Evolutionary conservation across 176 grass and related monocot species (phyloP).

Genomic region (Bothriochloa decipiens): DNA sequence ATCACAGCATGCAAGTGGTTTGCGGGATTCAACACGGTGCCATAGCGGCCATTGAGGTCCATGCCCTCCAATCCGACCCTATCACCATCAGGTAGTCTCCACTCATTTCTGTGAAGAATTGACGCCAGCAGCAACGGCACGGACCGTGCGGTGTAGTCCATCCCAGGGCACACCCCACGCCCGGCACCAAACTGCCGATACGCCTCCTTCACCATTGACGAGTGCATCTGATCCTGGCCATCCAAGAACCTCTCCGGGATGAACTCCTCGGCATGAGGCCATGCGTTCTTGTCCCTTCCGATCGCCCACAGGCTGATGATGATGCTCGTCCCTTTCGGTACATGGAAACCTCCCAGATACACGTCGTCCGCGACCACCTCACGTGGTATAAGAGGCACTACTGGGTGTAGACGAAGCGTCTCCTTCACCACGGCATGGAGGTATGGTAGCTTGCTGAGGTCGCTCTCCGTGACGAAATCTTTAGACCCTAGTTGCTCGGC

Average conservation of each 20-base stretch:
- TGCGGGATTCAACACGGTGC: conserved; percentile 17
- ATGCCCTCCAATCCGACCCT: background rate
- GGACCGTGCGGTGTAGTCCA: background rate
- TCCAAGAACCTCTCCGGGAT: conserved; percentile 28
- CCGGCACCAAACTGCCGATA: conserved; percentile 18
- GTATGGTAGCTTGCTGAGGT: conserved; percentile 24
- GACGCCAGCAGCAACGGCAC: conserved; percentile 14
- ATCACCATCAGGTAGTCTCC: background rate
- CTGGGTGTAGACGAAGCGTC: conserved; percentile 21
- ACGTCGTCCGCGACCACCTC: conserved; percentile 9
- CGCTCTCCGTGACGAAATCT: background rate
- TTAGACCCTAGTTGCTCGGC: background rate
- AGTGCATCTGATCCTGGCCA: background rate
- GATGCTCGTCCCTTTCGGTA: background rate
- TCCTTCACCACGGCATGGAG: conserved; percentile 36
- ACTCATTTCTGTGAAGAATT: background rate
- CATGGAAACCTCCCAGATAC: background rate
- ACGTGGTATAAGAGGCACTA: conserved; percentile 20
- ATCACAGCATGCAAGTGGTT: background rate
- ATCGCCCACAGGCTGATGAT: conserved; percentile 44
- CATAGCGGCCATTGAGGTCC: conserved; percentile 1
- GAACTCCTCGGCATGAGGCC: background rate
- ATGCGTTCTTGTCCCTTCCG: background rate
- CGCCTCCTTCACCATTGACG: background rate
- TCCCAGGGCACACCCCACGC: conserved; percentile 17